Evolutionary conservation across 1,139 yeast species (phyloP), one percentile per base, ranked within the genome.

Genomic region (Yamadazyma atlantica): DNA sequence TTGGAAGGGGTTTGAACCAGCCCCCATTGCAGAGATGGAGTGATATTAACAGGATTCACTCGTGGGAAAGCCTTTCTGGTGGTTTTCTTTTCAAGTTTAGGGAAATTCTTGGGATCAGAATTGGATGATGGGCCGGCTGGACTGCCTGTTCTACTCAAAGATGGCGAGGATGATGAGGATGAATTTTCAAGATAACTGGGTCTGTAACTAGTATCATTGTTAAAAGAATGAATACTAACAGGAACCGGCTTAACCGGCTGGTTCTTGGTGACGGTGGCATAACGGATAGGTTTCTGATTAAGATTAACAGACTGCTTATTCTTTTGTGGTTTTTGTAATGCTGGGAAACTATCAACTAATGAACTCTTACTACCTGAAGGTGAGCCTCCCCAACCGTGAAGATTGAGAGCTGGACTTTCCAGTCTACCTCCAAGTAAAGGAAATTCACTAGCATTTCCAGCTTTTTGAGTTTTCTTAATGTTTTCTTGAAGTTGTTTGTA

Each of bases 311-410:
- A 41, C 4, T 49, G 39, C 21, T 32, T 36, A 12, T 25, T 29
- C 10, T 14, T 33, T 29, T 46, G 42, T 7, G 76, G 73, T 36
- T 64, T 69, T 12, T 78, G 64, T 36, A 79, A 60, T 2, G 74
- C 72, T 1, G 88, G 87, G 52, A 83, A 75, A 37, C 66, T 59
- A 1, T 78, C 75, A 14, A 40, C 36, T 10, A 51, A 44, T 39
- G 47, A 39, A 34, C 49, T 60, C 44, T 38, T 30, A 30, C 44
- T 35, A 43, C 51, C 29, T n/a, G 50, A 42, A 8, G 39, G 34
- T n/a, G 29, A 22, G n/a, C 38, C 43, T 2, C 64, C 63, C 72
- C 72, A 66, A 6, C 62, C 54, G 38, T 55, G 59, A n/a, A 54
- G 40, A 29, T 42, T 51, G 1, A 51, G 40, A 9, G 50, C 39